Evolutionary conservation across 202 grass and related monocot genomes (phyloP).

Genomic region (Alloteropsis angusta): DNA sequence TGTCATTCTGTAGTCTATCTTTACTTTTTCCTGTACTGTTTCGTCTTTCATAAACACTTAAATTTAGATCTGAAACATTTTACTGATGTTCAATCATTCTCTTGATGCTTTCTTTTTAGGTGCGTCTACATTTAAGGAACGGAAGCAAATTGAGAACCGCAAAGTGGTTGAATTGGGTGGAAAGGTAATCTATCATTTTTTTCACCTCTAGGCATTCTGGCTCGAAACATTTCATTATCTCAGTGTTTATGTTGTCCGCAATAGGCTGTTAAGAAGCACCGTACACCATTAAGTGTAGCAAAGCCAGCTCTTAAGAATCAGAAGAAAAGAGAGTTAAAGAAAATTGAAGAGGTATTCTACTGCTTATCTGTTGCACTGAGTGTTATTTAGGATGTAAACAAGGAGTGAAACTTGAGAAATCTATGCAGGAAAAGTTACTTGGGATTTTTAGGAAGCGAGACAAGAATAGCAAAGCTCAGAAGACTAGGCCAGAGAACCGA

Average conservation of each 20-base stretch:
- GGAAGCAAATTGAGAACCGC: slow-evolving; percentile 65
- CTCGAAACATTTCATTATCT: slow-evolving; percentile 8
- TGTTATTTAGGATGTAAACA: not conserved
- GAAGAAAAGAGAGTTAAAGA: slow-evolving; percentile 55
- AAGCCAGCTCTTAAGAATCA: slow-evolving; percentile 86
- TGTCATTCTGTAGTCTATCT: not conserved
- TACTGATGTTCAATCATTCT: not conserved
- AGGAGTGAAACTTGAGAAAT: slow-evolving; percentile 9
- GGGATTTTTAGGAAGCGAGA: slow-evolving; percentile 53
- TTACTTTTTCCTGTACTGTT: not conserved
- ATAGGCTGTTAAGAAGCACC: slow-evolving; percentile 76
- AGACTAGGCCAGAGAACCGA: slow-evolving; percentile 53
- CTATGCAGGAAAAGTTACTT: slow-evolving; percentile 59
- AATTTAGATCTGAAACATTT: not conserved
- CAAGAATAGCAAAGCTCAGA: slow-evolving; percentile 45
- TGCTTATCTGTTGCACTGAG: not conserved
- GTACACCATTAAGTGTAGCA: slow-evolving; percentile 66
- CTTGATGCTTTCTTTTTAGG: slow-evolving; percentile 26
- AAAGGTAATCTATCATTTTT: slow-evolving; percentile 41
- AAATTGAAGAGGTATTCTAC: slow-evolving; percentile 69
- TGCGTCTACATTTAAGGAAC: slow-evolving; percentile 74
- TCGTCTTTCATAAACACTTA: not conserved
- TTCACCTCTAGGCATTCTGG: not conserved
- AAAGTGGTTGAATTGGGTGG: slow-evolving; percentile 78
- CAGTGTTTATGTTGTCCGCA: slow-evolving; percentile 12